These are phyloP conservation scores for Aspergillus ostianus DNA, from an alignment of 495 filamentous ascomycete genomes.

Conservation along the genomic window DNA sequence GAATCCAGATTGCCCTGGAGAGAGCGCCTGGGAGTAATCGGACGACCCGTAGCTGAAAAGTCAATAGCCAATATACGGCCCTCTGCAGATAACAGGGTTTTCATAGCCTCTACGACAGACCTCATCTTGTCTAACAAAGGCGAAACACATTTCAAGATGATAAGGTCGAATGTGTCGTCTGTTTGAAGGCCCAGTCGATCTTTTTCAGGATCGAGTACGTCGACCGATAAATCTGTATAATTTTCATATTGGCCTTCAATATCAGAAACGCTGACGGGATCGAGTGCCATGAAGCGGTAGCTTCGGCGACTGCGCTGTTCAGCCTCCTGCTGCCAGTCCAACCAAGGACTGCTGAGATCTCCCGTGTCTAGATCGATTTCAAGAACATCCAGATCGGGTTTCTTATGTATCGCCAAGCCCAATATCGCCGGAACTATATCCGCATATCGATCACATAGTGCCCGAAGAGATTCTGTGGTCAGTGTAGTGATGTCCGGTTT, in stretches of 20 bases:
- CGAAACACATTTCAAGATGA: conserved; percentile 6
- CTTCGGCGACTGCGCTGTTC: background rate
- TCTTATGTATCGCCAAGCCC: conserved; percentile 24
- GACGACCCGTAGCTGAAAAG: background rate
- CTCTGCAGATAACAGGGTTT: background rate
- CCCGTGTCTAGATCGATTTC: conserved; percentile 37
- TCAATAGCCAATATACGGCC: conserved; percentile 1
- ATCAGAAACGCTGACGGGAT: background rate
- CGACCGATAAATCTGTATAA: conserved; percentile 1
- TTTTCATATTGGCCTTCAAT: conserved; percentile 1
- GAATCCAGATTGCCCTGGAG: background rate
- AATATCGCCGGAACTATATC: conserved; percentile 14
- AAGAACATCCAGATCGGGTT: conserved; percentile 21
- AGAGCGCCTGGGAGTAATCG: background rate
- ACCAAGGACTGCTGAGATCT: conserved; percentile 32
- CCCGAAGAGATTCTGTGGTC: conserved; percentile 25
- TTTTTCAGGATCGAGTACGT: background rate
- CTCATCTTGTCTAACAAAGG: background rate
- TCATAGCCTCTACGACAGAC: background rate
- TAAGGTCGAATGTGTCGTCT: conserved; percentile 8
- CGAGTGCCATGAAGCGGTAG: conserved; percentile 4
- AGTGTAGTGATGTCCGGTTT: conserved; percentile 31
- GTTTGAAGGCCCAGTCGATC: background rate
- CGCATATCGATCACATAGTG: background rate
- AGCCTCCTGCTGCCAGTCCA: conserved; percentile 12